Evolutionary conservation across 78 protist genomes (phyloP), one percentile per base, ranked within the genome.

Genomic region (Cavenderia fasciculata): DNA sequence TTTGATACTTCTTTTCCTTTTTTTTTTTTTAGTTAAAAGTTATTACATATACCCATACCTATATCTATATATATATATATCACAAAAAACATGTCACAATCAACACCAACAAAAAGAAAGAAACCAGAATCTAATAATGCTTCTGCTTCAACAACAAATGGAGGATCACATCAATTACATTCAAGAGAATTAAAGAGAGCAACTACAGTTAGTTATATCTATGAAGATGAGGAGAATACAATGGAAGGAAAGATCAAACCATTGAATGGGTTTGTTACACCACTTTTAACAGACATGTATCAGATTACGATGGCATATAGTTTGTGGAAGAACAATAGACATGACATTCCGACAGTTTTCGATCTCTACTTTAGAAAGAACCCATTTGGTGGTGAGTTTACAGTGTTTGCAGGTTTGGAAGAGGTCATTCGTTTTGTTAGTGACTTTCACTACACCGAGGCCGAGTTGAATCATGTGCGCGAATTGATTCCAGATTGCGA

Each of bases 371-470:
- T 95, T 78, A 85, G 99, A 46, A 97, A 96, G 65, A 59, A 65
- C 29, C 99, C 99, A 8, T 97, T 97, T 68, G 59, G 94, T 36
- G 99, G 99, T 0, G 97, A 94, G 38, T 96, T 90, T 74, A 94
- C 99, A 23, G 79, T 96, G 1, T 96, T 97, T 73, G 97, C 97
- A 10, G 99, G 99, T 25, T 51, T 95, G 47, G 96, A 93, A 3
- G 97, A 95, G 59, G 87, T 93, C 8, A 59, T 74, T 31, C 40
- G 93, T 56, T 72, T 59, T n/a, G 76, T 79, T 21, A 36, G 57
- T 4, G 88, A 73, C 41, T 94, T 52, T 59, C 77, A 65, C 23
- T 89, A 93, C 47, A 65, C 84, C 2, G 74, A 75, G 0, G 92
- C 63, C 3, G 94, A 94, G 29, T 63, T 96, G 8, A 92, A 65